Evolutionary conservation across 2,329 filamentous ascomycete genomes (phyloP), one percentile per base, ranked within the genome.

Genomic region (Claviceps spartinae): DNA sequence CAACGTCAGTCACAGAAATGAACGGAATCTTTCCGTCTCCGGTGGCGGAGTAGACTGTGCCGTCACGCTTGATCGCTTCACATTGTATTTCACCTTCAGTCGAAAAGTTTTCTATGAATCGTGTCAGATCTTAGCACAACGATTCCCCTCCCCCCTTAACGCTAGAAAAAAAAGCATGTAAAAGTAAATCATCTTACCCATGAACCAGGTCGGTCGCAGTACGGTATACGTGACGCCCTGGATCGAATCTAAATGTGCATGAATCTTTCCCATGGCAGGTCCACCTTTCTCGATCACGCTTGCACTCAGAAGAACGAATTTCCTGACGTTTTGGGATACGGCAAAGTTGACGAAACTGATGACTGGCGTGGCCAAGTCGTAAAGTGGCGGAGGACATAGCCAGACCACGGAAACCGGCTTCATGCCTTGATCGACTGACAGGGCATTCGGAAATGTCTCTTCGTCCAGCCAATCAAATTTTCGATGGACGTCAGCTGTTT

Each of bases 261-360:
- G 48, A 22, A 50, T 50, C 13, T 36, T 18, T 4, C 48, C 48
- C 48, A 50, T 50, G 20, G 48, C 30, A 22, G 48, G 48, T 37
- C 41, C 48, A 3, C 48, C 48, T 24, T 45, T 36, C 16, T 50
- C 30, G 8, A 50, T 24, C n/a, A 45, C 45, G 40, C 48, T 50
- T 8, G 48, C 48, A 14, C 48, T 50, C 20, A 50, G 41, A 13
- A 50, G 48, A 1, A 50, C 48, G 20, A 45, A 50, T 38, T 42
- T 18, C 22, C 38, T 44, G 26, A 50, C 41, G n/a, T 16, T 42
- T 4, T 43, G 37, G 4, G 20, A 13, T 7, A 41, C n/a, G 18
- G 48, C 48, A 38, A 36, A 45, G 13, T 50, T 14, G 41, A 50
- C 37, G 30, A 50, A 50, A 0, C 16, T 24, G n/a, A 37, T 45